Base-by-base conservation (phyloP, 441 rosid species). In the Capsella rubella region DNA sequence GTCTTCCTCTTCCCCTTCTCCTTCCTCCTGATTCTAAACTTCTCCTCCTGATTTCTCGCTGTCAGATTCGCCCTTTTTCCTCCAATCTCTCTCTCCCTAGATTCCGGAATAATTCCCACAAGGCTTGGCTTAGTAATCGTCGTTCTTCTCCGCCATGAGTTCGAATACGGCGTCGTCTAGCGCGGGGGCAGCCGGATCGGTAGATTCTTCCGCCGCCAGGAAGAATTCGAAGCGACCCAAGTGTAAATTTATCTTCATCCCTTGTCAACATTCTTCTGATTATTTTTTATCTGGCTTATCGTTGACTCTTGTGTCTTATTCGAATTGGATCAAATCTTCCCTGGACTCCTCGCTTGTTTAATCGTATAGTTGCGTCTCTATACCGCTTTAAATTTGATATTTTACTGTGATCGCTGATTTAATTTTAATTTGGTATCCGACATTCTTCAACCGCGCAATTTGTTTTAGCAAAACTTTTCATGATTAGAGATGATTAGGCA, bases 191-290 rank as follows among this genome's bases (percentile, higher is more conserved):
- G 87, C 73, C 75, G 91, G 91, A 84, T 84, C 97, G 4, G 86
- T 78, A 56, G 95, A 89, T 87, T 54, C 91, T 71, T 78, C 89
- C 37, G 86, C 85, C 78, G 83, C 82, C 51, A 72, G 90, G 71
- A 79, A 85, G 77, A 85, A 82, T 78, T 85, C 97, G 4, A 91
- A 91, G 83, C 86, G 96, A 49, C 97, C 96, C 71, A 88, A 91
- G 82, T 91, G 97, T 91, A 72, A 62, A 52, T 21, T 21, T 61
- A 3, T 46, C 64, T 51, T 61, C 58, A 28, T 45, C 27, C 43
- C 10, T 62, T 50, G 3, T 6, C 39, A 3, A 13, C 34, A 34
- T 53, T 53, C 13, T 25, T 55, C 29, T 39, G 16, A 16, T 69
- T 35, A 8, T 43, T 59, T 32, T 16, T 21, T 21, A 3, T 57